Conservation (phyloP, 1,284 basidiomycete species). For the Phellinidium pouzarii region DNA sequence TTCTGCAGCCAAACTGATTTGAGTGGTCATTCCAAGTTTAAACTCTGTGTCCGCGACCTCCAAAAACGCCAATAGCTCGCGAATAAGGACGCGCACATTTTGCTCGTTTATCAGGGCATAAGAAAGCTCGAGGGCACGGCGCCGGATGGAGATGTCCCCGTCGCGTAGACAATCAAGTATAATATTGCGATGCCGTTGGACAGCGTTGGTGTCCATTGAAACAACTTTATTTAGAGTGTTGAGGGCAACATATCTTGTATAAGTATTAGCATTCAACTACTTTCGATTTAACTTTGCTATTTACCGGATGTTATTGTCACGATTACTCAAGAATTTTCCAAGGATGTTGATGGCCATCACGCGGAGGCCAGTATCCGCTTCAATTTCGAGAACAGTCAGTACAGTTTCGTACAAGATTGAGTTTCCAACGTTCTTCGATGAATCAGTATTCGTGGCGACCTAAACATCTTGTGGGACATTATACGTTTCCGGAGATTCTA, state of each 20-base stretch:
- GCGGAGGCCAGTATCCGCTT: slow-evolving; percentile 90
- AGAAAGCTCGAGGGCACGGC: slow-evolving; percentile 93
- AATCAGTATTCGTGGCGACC: slow-evolving; percentile 99
- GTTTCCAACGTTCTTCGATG: slow-evolving; percentile 97
- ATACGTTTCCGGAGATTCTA: neutral
- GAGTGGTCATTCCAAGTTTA: slow-evolving; percentile 96
- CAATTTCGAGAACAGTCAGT: slow-evolving; percentile 95
- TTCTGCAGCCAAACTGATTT: slow-evolving; percentile 94
- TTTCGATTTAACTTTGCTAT: slow-evolving; percentile 22
- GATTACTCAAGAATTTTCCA: slow-evolving; percentile 96
- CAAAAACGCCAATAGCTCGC: slow-evolving; percentile 92
- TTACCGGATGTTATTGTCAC: slow-evolving; percentile 97
- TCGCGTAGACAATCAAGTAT: slow-evolving; percentile 98
- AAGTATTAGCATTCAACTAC: slow-evolving; percentile 4
- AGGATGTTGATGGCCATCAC: slow-evolving; percentile 99
- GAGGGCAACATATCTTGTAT: slow-evolving; percentile 85
- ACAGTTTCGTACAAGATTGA: slow-evolving; percentile 98
- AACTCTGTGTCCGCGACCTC: slow-evolving; percentile 99
- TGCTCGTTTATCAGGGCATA: slow-evolving; percentile 97
- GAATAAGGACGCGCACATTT: slow-evolving; percentile 88
- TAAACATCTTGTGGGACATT: slow-evolving; percentile 26
- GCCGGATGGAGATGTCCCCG: slow-evolving; percentile 97
- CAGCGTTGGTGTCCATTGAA: slow-evolving; percentile 95
- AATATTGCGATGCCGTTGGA: slow-evolving; percentile 96
- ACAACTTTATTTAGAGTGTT: slow-evolving; percentile 99